Evolutionary conservation across 768 basidiomycete species (phyloP).

Genomic region (Hortiboletus campestris): DNA sequence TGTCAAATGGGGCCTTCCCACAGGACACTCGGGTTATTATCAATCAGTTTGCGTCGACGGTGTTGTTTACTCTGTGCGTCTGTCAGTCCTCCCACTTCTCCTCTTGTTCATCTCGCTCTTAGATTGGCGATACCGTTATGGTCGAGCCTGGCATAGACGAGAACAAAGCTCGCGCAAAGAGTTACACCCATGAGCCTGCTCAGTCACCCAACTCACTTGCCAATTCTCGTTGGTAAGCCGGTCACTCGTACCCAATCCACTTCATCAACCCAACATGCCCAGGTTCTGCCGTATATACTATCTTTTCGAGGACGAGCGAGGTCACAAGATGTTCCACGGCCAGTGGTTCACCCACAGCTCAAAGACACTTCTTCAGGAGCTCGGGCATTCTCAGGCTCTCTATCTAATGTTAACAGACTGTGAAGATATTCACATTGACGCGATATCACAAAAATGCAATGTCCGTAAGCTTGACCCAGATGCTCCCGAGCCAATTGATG

Average conservation of each 20-base stretch:
- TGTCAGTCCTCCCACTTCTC: background rate
- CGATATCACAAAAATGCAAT: constrained; percentile 59
- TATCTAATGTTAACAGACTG: constrained; percentile 55
- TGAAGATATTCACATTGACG: constrained; percentile 50
- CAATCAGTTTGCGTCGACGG: constrained; percentile 54
- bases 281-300: constrained; percentile 75
- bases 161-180: constrained; percentile 39
- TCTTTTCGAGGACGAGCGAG: constrained; percentile 47
- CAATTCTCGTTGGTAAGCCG: constrained; percentile 58
- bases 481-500: constrained; percentile 49
- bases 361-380: constrained; percentile 65
- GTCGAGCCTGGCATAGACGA: constrained; percentile 56
- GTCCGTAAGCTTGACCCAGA: constrained; percentile 40
- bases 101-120: constrained; percentile 8
- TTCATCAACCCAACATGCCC: background rate
- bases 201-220: constrained; percentile 55
- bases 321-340: constrained; percentile 58
- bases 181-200: constrained; percentile 39
- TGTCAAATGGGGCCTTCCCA: constrained; percentile 35
- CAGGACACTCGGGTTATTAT: constrained; percentile 36
- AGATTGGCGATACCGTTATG: constrained; percentile 67
- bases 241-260: background rate
- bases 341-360: constrained; percentile 68
- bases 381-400: constrained; percentile 59
- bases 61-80: constrained; percentile 50